Conservation (phyloP, 352 stramenopile genomes). For the Pythium brachiatum region DNA sequence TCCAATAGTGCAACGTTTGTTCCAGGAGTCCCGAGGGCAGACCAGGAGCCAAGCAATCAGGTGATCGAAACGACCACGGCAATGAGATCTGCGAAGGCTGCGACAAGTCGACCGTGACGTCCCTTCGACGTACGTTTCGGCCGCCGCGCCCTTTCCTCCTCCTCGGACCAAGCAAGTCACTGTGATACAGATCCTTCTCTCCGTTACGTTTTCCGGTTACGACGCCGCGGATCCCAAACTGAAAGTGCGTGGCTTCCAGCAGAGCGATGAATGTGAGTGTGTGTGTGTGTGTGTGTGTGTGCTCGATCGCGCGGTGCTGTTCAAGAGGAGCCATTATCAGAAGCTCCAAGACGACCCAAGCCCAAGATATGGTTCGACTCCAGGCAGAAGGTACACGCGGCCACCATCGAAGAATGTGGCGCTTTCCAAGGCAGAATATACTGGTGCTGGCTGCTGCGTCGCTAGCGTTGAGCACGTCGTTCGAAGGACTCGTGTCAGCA, state of each 20-base stretch:
- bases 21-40: neutral
- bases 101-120: neutral
- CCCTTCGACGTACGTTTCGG: constrained; percentile 1
- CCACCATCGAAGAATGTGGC: neutral
- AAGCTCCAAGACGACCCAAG: neutral
- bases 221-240: neutral
- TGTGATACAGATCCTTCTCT: neutral
- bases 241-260: neutral
- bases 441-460: neutral
- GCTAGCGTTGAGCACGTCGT: neutral
- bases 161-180: neutral
- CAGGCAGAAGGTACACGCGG: neutral
- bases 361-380: neutral
- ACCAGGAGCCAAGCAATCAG: neutral
- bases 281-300: no score
- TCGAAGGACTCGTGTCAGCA: neutral
- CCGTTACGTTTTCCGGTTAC: constrained; percentile 3
- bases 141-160: neutral
- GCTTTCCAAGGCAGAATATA: neutral
- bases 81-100: neutral
- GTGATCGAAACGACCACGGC: neutral
- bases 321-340: neutral
- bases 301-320: neutral
- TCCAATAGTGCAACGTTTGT: neutral
- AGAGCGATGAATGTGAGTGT: neutral